These are phyloP conservation scores for Xylariaceae sp. DNA, from an alignment of 2,329 filamentous ascomycete genomes.

Conservation along the genomic window DNA sequence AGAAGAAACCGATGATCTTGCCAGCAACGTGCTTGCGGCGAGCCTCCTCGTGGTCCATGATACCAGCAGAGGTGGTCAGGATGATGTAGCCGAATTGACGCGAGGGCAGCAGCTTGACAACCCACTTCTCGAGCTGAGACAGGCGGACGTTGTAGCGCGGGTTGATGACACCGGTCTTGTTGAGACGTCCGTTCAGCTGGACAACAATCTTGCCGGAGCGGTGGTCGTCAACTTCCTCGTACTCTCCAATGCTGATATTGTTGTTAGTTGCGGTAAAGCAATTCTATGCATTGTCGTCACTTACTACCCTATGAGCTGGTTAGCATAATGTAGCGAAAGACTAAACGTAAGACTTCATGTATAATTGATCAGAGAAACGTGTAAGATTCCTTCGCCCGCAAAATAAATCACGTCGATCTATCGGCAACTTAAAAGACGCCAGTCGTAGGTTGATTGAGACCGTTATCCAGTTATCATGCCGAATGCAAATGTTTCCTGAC, in stretches of 20 bases:
- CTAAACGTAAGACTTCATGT: slow-evolving; percentile 88
- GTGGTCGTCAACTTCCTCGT: slow-evolving; percentile 99
- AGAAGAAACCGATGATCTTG: slow-evolving; percentile 99
- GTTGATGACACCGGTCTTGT: slow-evolving; percentile 99
- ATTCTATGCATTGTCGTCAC: too few relatives aligned
- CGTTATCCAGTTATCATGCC: slow-evolving; percentile 99
- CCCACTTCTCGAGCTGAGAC: slow-evolving; percentile 98
- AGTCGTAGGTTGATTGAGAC: slow-evolving; percentile 75
- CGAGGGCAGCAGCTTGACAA: slow-evolving; percentile 95
- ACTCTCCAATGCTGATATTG: slow-evolving; percentile 99
- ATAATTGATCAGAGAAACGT: slow-evolving; percentile 73
- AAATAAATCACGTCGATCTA: slow-evolving; percentile 62
- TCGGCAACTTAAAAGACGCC: slow-evolving; percentile 99
- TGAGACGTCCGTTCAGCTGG: slow-evolving; percentile 97
- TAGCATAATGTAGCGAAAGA: slow-evolving; percentile 78
- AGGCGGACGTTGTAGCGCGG: slow-evolving; percentile 99
- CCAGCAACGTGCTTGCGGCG: slow-evolving; percentile 97
- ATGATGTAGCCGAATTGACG: slow-evolving; percentile 99
- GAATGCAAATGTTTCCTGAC: slow-evolving; percentile 43
- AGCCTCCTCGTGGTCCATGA: slow-evolving; percentile 99
- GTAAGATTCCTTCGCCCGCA: slow-evolving; percentile 82
- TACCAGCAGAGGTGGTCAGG: slow-evolving; percentile 97
- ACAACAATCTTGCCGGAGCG: slow-evolving; percentile 99
- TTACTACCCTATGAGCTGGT: too few relatives aligned
- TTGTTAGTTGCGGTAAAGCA: too few relatives aligned